Evolutionary conservation across 371 early-diverging fungal genomes (phyloP).

Genomic region (Coemansia sp.): DNA sequence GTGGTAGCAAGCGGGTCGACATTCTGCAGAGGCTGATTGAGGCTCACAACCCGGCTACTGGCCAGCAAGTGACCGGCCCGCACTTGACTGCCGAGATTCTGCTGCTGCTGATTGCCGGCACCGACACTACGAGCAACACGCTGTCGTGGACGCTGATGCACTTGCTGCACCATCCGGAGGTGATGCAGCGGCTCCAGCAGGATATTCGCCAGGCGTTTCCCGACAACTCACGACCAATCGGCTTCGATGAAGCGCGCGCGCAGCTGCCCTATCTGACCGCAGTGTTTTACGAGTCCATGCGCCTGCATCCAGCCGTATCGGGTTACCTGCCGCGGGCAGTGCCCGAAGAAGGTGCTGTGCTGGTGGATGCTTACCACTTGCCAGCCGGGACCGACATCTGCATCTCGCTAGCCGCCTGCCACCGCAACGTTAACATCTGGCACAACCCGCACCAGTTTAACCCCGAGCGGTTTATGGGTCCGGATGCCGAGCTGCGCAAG

Average conservation of each 20-base stretch:
- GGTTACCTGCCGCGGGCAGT: constrained; percentile 34
- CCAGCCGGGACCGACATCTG: constrained; percentile 14
- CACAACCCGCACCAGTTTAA: constrained; percentile 25
- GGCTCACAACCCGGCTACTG: constrained; percentile 29
- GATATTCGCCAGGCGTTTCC: constrained; percentile 42
- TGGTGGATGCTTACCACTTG: constrained; percentile 17
- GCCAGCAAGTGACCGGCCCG: constrained; percentile 8
- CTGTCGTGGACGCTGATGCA: constrained; percentile 40
- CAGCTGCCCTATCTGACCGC: constrained; percentile 50
- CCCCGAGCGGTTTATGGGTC: constrained; percentile 50
- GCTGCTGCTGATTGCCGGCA: constrained; percentile 43
- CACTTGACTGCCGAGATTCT: constrained; percentile 26
- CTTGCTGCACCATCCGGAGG: constrained; percentile 26
- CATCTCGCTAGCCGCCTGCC: constrained; percentile 24
- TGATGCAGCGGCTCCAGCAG: constrained; percentile 14
- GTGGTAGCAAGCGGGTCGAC: not conserved
- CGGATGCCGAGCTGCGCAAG: constrained; percentile 5
- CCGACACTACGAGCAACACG: constrained; percentile 49
- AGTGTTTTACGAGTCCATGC: constrained; percentile 48
- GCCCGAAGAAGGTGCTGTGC: constrained; percentile 30
- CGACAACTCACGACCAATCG: constrained; percentile 6
- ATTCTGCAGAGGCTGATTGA: constrained; percentile 36
- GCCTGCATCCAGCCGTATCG: constrained; percentile 35
- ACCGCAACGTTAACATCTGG: constrained; percentile 28
- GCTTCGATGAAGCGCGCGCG: constrained; percentile 22